phyloP scores from a whole-genome alignment of 495 filamentous ascomycete genomes.

The Hypoxylon intermedium region DNA sequence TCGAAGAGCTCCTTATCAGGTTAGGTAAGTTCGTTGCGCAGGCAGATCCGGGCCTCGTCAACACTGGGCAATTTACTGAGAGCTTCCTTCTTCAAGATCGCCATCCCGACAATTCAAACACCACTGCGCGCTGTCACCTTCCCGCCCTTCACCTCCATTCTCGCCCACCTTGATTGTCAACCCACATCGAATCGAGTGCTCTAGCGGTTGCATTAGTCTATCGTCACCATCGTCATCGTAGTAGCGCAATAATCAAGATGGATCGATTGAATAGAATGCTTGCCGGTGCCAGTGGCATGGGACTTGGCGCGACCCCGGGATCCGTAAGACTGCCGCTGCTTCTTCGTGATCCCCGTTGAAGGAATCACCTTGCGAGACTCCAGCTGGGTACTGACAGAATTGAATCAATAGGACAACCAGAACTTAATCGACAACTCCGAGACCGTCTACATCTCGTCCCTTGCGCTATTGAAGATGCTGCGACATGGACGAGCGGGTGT shows the following conservation, averaged over 20 bases:
- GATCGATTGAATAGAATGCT: conserved; percentile 87
- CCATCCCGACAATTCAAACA: conserved; percentile 15
- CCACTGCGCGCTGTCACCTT: not conserved
- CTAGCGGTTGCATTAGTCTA: conserved; percentile 1
- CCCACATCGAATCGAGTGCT: not conserved
- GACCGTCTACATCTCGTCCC: conserved; percentile 98
- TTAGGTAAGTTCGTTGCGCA: conserved; percentile 34
- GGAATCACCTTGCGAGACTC: too few species aligned
- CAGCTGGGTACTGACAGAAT: conserved; percentile 9
- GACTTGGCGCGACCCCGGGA: conserved; percentile 72
- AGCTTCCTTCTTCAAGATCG: conserved; percentile 24
- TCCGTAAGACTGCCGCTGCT: conserved; percentile 66
- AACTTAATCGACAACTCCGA: conserved; percentile 97
- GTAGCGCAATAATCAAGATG: conserved; percentile 59
- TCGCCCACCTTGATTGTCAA: not conserved
- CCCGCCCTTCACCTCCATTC: not conserved
- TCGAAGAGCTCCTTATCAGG: conserved; percentile 17
- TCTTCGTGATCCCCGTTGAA: not conserved
- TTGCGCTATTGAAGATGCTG: conserved; percentile 97
- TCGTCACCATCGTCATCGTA: not conserved
- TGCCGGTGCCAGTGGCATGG: conserved; percentile 78
- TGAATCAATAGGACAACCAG: conserved; percentile 71
- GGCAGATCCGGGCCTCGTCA: conserved; percentile 40
- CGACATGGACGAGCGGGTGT: conserved; percentile 96
- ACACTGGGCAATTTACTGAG: conserved; percentile 20